Evolutionary conservation across 768 basidiomycete genomes (phyloP).

Genomic region (Podaxis carcinomalis): DNA sequence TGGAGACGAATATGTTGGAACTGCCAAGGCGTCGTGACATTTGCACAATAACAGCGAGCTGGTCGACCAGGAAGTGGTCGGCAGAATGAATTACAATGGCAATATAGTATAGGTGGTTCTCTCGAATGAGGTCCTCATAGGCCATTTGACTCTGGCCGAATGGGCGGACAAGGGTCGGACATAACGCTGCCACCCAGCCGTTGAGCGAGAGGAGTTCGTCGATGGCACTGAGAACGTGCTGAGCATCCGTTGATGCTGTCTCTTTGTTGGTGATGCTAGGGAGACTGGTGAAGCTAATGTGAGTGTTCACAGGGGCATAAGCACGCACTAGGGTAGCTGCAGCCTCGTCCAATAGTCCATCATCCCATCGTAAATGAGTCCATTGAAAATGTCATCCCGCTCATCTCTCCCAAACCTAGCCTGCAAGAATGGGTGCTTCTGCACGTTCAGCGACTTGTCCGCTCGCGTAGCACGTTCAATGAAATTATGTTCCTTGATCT

Average conservation of each 20-base stretch:
- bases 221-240: slow-evolving; percentile 83
- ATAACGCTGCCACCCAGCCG: slow-evolving; percentile 96
- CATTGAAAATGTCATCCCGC: slow-evolving; percentile 73
- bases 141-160: slow-evolving; percentile 89
- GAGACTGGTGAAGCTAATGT: not conserved
- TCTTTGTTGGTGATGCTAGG: slow-evolving; percentile 74
- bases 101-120: slow-evolving; percentile 88
- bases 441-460: slow-evolving; percentile 84
- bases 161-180: slow-evolving; percentile 90
- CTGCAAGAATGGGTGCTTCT: slow-evolving; percentile 86
- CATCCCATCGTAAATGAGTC: slow-evolving; percentile 71
- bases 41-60: slow-evolving; percentile 96
- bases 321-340: slow-evolving; percentile 82
- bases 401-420: slow-evolving; percentile 85
- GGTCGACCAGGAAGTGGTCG: slow-evolving; percentile 98
- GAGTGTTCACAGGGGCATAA: not conserved
- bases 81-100: slow-evolving; percentile 96
- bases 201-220: slow-evolving; percentile 94
- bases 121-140: slow-evolving; percentile 83
- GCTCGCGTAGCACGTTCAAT: slow-evolving; percentile 50
- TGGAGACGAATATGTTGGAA: slow-evolving; percentile 90
- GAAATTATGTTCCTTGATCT: slow-evolving; percentile 49
- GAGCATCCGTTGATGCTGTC: slow-evolving; percentile 85
- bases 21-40: slow-evolving; percentile 88
- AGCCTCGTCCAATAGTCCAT: slow-evolving; percentile 90